Conservation (phyloP, 768 basidiomycete genomes). For the Termitomyces heimii region DNA sequence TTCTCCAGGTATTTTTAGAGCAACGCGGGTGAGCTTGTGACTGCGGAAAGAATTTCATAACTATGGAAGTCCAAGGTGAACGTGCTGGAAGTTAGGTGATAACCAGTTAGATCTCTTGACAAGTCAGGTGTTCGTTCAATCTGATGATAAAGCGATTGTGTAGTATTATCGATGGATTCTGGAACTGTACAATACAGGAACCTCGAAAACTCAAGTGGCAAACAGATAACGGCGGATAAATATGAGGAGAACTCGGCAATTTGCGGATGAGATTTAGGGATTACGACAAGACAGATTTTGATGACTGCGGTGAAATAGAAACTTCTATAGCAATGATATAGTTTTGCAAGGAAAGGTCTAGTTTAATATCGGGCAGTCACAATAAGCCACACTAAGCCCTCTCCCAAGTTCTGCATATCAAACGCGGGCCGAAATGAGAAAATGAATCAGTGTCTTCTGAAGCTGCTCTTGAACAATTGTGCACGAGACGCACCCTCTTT, state of each 20-base stretch:
- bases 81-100: neutral
- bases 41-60: constrained; percentile 6
- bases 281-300: neutral
- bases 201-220: neutral
- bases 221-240: neutral
- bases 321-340: neutral
- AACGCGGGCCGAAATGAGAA: neutral
- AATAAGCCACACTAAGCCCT: too few species aligned
- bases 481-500: too few species aligned
- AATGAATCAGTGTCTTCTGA: neutral
- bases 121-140: neutral
- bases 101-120: neutral
- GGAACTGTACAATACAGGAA: too few species aligned
- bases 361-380: too few species aligned
- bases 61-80: neutral
- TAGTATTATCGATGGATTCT: neutral
- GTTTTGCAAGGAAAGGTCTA: neutral
- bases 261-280: neutral
- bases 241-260: neutral
- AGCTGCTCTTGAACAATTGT: neutral
- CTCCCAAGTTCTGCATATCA: neutral
- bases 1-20: constrained; percentile 30
- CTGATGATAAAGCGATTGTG: neutral
- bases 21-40: constrained; percentile 22
- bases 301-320: neutral